Evolutionary conservation across 352 stramenopile genomes (phyloP), one percentile per base, ranked within the genome.

Genomic region (Phytophthora aleatoria): DNA sequence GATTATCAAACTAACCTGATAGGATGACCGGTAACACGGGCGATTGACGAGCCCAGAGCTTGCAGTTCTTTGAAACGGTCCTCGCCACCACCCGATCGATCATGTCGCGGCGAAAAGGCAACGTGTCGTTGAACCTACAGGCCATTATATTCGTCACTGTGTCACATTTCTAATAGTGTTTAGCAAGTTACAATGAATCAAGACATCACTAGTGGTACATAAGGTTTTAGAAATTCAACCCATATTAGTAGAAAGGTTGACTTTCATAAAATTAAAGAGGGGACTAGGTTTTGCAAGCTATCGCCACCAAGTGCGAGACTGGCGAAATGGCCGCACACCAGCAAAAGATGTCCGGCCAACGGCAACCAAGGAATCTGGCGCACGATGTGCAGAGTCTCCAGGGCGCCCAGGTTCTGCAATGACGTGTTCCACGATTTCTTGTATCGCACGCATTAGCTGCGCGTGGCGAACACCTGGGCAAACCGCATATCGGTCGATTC

Each of bases 331-430:
- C 39, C 6, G 30, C 58, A 41, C 64, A 58, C 50, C 51, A 57
- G 50, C 57, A 67, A 71, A 71, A 64, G 62, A 70, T 65, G 57
- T 56, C 62, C 27, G 31, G 61, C 53, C 52, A 57, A 57, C 52
- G 52, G 60, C 60, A 67, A 63, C 60, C 52, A 69, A 39, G 59
- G 65, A 73, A 69, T 65, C 65, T 73, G 60, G 48, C 65, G 65
- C 52, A 73, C 65, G 65, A 73, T 73, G 41, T 44, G 60, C 36
- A 62, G 35, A 39, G n/a, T 50, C 60, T 57, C 31, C 55, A 38
- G 9, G 1, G 12, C 20, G 61, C 15, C 57, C 36, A 13, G 28
- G 28, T 27, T 67, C 27, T 63, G 64, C 41, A 55, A 61, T 53
- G 24, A 24, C 33, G 44, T 57, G 57, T 50, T 68, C 20, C 41